Conservation (phyloP, 352 stramenopile species). For the Elongisporangium undulatum region DNA sequence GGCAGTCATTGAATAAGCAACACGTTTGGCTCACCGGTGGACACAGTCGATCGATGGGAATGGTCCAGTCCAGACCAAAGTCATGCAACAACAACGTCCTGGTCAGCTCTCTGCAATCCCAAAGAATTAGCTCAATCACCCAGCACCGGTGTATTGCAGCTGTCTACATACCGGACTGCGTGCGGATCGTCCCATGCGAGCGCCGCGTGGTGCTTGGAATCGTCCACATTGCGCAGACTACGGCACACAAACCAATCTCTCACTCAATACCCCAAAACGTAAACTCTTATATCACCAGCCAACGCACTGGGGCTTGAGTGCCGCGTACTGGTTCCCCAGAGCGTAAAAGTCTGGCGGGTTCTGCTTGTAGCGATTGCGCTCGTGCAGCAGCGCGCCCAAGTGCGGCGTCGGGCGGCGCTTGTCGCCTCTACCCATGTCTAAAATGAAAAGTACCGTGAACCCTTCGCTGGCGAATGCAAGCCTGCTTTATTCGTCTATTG, state of each 20-base stretch:
- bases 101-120: conserved; percentile 82
- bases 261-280: not conserved
- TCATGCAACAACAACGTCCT: conserved; percentile 89
- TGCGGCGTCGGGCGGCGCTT: conserved; percentile 51
- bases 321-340: conserved; percentile 52
- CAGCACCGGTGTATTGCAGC: conserved; percentile 5
- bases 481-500: not conserved
- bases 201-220: conserved; percentile 43
- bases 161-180: conserved; percentile 45
- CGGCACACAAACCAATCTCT: not conserved
- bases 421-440: conserved; percentile 24
- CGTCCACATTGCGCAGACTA: conserved; percentile 64
- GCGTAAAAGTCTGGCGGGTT: conserved; percentile 73
- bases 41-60: conserved; percentile 91
- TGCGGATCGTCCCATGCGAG: conserved; percentile 77
- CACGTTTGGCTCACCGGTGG: conserved; percentile 76
- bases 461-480: not conserved
- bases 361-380: conserved; percentile 70
- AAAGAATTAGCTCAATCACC: conserved; percentile 10
- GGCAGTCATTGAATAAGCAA: conserved; percentile 5
- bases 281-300: not conserved
- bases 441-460: not conserved
- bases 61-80: conserved; percentile 88
- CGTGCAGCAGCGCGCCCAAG: conserved; percentile 57
- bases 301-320: conserved; percentile 63